phyloP scores from a whole-genome alignment of 108 stramenopile genomes.

The Discostella pseudostelligera region DNA sequence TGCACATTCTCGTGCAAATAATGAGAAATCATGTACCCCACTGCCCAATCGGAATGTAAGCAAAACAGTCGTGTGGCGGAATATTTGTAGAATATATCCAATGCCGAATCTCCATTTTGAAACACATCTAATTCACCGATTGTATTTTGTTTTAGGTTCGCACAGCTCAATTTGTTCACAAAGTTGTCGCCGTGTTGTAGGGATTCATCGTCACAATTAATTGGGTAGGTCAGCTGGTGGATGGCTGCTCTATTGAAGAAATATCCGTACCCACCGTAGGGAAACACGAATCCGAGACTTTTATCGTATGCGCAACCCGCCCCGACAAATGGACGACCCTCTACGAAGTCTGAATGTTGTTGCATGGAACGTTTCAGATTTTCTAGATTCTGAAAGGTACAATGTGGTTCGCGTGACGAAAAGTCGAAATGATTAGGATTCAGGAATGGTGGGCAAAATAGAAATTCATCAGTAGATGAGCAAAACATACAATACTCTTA shows the following conservation, averaged over 20 bases:
- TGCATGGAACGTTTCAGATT: constrained; percentile 7
- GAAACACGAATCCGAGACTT: constrained; percentile 4
- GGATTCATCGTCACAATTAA: constrained; percentile 10
- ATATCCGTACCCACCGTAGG: constrained; percentile 23
- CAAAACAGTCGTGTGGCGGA: constrained; percentile 18
- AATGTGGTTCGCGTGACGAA: too few species aligned
- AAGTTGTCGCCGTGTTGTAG: not conserved
- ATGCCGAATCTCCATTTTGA: constrained; percentile 9
- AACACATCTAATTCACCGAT: constrained; percentile 29
- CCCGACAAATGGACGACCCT: not conserved
- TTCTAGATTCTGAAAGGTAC: constrained; percentile 1
- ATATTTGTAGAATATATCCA: constrained; percentile 31
- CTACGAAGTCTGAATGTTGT: not conserved
- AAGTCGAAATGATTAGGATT: too few species aligned
- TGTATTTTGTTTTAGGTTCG: constrained; percentile 8
- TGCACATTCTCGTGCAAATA: constrained; percentile 4
- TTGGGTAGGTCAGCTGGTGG: constrained; percentile 10
- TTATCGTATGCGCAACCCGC: constrained; percentile 11
- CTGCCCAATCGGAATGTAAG: constrained; percentile 34
- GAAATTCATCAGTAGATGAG: not conserved
- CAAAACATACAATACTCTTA: not conserved
- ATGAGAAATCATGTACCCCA: constrained; percentile 22
- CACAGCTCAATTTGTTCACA: constrained; percentile 2
- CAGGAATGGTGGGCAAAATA: too few species aligned
- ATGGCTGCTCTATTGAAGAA: constrained; percentile 26